Conservation (phyloP, 73 alveolate genomes). For the Effrenium voratum region DNA sequence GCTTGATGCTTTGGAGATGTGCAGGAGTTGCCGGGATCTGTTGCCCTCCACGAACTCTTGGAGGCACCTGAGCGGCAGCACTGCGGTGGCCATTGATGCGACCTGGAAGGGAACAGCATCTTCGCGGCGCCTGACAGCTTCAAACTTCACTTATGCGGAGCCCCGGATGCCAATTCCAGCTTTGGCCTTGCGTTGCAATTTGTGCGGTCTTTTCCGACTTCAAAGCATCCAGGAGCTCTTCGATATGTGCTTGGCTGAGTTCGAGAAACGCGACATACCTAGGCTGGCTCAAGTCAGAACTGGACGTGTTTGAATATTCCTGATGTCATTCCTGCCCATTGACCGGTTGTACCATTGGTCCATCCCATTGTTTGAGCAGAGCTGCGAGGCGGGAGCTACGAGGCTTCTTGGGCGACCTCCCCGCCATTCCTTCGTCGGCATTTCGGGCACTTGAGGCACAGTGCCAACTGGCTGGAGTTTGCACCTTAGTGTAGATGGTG, state of each 20-base stretch:
- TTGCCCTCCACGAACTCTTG: conserved; percentile 63
- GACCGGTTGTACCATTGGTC: too few species aligned
- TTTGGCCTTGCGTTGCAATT: not conserved
- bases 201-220: not conserved
- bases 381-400: conserved; percentile 82
- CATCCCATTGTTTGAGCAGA: too few species aligned
- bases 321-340: too few species aligned
- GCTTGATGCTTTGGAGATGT: not conserved
- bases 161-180: not conserved
- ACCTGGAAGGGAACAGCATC: conserved; percentile 3
- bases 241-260: conserved; percentile 88
- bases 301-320: too few species aligned
- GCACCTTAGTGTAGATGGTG: not conserved
- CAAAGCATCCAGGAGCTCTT: conserved; percentile 54
- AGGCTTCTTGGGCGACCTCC: conserved; percentile 71
- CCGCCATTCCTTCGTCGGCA: conserved; percentile 79
- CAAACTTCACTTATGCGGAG: conserved; percentile 86
- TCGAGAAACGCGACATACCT: conserved; percentile 78
- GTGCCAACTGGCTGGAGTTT: conserved; percentile 49
- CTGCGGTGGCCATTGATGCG: not conserved
- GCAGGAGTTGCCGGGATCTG: conserved; percentile 62
- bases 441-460: conserved; percentile 92
- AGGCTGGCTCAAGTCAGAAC: not conserved
- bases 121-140: conserved; percentile 68
- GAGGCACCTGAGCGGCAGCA: not conserved